Evolutionary conservation across 2,329 filamentous ascomycete genomes (phyloP).

Genomic region (Gnomoniopsis smithogilvyi): DNA sequence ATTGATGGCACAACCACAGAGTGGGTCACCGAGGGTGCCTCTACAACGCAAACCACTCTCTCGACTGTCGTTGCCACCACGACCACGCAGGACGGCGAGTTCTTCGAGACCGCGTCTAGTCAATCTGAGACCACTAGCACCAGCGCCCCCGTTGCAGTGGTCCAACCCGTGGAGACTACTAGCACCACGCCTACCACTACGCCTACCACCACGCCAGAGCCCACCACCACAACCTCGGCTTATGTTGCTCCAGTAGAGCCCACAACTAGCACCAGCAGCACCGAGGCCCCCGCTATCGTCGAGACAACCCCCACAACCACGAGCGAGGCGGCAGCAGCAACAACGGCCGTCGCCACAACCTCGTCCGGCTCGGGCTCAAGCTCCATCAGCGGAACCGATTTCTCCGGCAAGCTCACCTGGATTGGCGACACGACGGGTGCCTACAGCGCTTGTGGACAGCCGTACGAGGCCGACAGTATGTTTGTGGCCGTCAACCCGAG

Average conservation of each 20-base stretch:
- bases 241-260: constrained; percentile 21
- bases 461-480: constrained; percentile 64
- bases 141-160: constrained; percentile 30
- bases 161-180: constrained; percentile 19
- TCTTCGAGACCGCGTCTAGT: constrained; percentile 26
- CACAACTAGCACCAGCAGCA: constrained; percentile 21
- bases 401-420: constrained; percentile 18
- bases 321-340: constrained; percentile 24
- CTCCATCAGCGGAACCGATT: constrained; percentile 6
- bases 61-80: constrained; percentile 18
- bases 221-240: constrained; percentile 21
- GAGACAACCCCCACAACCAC: constrained; percentile 20
- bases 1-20: constrained; percentile 48
- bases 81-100: constrained; percentile 25
- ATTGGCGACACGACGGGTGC: constrained; percentile 20
- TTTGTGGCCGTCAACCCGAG: constrained; percentile 70
- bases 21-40: constrained; percentile 35
- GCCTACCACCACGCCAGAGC: constrained; percentile 22
- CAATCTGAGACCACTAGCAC: constrained; percentile 15
- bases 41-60: constrained; percentile 19
- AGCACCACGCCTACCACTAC: constrained; percentile 23
- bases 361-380: constrained; percentile 21
- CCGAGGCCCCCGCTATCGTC: constrained; percentile 19
- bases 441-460: constrained; percentile 24
- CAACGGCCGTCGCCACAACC: constrained; percentile 23